Base-by-base conservation (phyloP, 139 green algal genomes). In the Tetraselmis chui region DNA sequence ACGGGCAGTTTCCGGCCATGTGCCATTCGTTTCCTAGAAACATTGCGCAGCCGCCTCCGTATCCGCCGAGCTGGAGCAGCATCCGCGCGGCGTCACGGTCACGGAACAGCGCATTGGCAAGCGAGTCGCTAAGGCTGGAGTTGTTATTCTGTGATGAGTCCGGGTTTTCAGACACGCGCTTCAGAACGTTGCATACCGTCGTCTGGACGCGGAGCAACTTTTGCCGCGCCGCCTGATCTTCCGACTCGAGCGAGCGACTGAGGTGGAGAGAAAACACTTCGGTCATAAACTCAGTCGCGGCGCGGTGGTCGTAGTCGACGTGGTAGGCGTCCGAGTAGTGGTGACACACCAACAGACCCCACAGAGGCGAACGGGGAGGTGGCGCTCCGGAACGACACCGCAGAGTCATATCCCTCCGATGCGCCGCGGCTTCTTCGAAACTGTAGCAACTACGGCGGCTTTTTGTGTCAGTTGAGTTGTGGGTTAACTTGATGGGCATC, bases 401-500 rank as follows among this genome's bases (percentile, higher is more conserved):
- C 29, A 11, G 77, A 23, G 28, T n/a, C n/a, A n/a, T n/a, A n/a
- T n/a, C n/a, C n/a, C n/a, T n/a, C n/a, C n/a, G n/a, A n/a, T n/a
- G n/a, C n/a, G n/a, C n/a, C n/a, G n/a, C n/a, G n/a, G n/a, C n/a
- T n/a, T n/a, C n/a, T n/a, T n/a, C n/a, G n/a, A n/a, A n/a, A n/a
- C n/a, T n/a, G n/a, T n/a, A n/a, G n/a, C n/a, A n/a, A n/a, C n/a
- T n/a, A n/a, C n/a, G n/a, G n/a, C n/a, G n/a, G 78, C 74, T 77
- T 22, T 25, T 5, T 29, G 25, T 77, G 5, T 31, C 25, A 2
- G 74, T 25, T 22, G 25, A 22, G 74, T 22, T 29, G 26, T 11
- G 11, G 45, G 11, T 67, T 26, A 86, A 25, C 1, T 88, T 75
- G 31, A 89, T 84, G 59, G 85, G 76, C 32, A 89, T 86, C 76